Evolutionary conservation across 2,329 filamentous ascomycete genomes (phyloP).

Genomic region (Fusarium azukiicola): DNA sequence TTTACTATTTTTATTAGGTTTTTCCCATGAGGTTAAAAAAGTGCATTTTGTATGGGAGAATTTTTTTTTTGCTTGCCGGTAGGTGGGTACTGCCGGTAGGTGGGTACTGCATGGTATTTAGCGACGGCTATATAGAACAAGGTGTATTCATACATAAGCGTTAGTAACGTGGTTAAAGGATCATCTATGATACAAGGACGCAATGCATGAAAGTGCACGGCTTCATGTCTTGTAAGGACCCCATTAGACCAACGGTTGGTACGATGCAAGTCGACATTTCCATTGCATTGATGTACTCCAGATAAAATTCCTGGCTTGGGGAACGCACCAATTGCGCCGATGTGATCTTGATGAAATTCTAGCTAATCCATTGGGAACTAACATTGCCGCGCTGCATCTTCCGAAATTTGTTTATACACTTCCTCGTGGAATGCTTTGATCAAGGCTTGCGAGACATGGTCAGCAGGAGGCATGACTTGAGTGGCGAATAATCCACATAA

Average conservation of each 20-base stretch:
- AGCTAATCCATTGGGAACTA: background rate
- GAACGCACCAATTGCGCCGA: background rate
- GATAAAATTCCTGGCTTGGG: background rate
- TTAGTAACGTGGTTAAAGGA: no score
- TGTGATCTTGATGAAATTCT: background rate
- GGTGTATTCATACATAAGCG: no score
- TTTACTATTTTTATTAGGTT: no score
- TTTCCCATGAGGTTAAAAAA: no score
- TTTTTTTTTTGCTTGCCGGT: no score
- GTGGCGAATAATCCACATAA: background rate
- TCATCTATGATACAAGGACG: background rate
- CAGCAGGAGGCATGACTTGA: background rate
- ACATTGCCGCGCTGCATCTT: background rate
- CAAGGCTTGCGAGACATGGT: background rate
- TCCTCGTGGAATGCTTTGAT: background rate
- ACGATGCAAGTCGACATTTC: background rate
- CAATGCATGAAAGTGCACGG: background rate
- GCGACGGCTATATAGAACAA: no score
- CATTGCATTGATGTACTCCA: background rate
- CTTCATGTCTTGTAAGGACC: background rate
- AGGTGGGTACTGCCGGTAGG: no score
- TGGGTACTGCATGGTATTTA: no score
- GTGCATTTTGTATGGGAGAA: no score
- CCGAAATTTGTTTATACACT: background rate
- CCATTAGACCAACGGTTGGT: background rate